Base-by-base conservation (phyloP, 75 land plant species). In the Chamaecyparis obtusa region DNA sequence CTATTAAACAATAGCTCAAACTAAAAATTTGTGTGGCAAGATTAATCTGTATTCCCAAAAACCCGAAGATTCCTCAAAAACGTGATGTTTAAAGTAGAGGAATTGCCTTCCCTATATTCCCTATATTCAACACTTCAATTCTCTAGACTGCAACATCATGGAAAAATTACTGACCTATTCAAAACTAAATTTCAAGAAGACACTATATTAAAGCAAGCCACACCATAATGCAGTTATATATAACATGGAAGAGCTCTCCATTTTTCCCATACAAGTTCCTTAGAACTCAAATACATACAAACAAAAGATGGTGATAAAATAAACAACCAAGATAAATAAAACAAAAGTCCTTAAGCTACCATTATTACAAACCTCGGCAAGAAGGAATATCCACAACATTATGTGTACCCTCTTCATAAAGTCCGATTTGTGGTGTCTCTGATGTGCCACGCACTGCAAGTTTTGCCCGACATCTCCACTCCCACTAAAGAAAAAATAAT, bases 381-480 rank as follows among this genome's bases (percentile, higher is more conserved):
- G 85, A 37, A 37, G 99, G 99, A 87, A 98, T 98, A 89, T 97
- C 95, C 15, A 97, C 95, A 55, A 97, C 90, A 54, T 91, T 88
- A 86, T 98, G 99, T 67, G 95, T 96, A 24, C 97, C 95, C 88
- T 98, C 99, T 86, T 95, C 87, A 87, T 95, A 98, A 56, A 98
- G 94, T 5, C 99, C 99, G 89, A 98, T 92, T 72, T 90, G 77
- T 46, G 99, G 99, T 77, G 82, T 89, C 35, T 78, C 80, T 33
- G 96, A 87, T 32, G 96, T 93, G 13, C 99, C 99, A 19, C 99
- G 95, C 43, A 98, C 99, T 11, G 98, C 99, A 41, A 98, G 88
- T 89, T 98, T 98, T 33, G 98, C 99, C 30, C 99, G 96, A 84
- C 99, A 98, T 71, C 99, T 94, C 99, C 99, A 98, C 88, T 91